Evolutionary conservation across 371 early-diverging fungal species (phyloP).

Genomic region (Mycotypha africana): DNA sequence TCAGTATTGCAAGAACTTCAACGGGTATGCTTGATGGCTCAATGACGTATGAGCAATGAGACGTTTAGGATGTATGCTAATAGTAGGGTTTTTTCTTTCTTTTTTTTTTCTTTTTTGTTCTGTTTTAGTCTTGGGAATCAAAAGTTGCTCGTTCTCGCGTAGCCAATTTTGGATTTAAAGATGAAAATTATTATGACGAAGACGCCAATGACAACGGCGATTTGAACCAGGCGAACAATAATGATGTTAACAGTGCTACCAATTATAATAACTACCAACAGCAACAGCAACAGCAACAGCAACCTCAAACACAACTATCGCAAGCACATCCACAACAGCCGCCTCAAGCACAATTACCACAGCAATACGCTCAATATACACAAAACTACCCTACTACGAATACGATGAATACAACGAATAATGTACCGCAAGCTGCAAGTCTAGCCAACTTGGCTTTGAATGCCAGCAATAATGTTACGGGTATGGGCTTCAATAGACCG

Average conservation of each 20-base stretch:
- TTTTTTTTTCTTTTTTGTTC: not conserved
- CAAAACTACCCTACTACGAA: not conserved
- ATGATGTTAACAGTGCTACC: not conserved
- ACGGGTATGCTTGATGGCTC: slow-evolving; percentile 55
- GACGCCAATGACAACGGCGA: slow-evolving; percentile 9
- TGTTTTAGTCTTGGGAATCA: slow-evolving; percentile 73
- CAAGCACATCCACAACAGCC: no score
- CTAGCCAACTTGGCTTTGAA: slow-evolving; percentile 13
- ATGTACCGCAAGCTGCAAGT: slow-evolving; percentile 15
- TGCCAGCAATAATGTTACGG: slow-evolving; percentile 1
- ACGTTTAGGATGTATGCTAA: no score
- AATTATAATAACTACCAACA: not conserved
- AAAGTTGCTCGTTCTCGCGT: slow-evolving; percentile 77
- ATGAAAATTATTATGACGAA: slow-evolving; percentile 39
- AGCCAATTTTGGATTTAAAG: slow-evolving; percentile 62
- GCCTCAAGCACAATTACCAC: no score
- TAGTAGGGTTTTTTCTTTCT: not conserved
- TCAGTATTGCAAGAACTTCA: slow-evolving; percentile 83
- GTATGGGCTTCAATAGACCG: no score
- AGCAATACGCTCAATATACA: not conserved
- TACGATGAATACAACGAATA: not conserved
- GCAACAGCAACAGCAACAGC: no score
- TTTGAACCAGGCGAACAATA: not conserved
- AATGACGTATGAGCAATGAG: no score
- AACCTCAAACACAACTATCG: no score